Conservation (phyloP, 495 filamentous ascomycete species). For the Xylaria scruposa region DNA sequence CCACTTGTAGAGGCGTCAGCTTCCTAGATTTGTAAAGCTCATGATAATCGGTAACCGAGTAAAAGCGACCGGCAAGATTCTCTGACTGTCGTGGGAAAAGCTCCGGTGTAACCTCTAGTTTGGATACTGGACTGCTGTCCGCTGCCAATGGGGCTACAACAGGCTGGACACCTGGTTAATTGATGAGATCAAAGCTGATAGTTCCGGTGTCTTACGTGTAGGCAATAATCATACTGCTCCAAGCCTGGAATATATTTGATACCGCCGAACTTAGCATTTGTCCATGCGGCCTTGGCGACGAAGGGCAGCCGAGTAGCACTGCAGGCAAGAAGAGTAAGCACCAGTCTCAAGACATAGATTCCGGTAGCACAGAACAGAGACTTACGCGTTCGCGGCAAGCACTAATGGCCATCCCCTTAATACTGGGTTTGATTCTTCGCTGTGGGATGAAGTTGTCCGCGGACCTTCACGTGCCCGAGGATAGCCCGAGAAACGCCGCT, state of each 20-base stretch:
- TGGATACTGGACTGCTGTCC: conserved; percentile 33
- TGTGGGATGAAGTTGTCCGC: conserved; percentile 24
- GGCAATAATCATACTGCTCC: conserved; percentile 63
- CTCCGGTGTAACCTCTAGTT: conserved; percentile 44
- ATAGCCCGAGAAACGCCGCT: conserved; percentile 36
- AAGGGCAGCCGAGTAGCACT: conserved; percentile 39
- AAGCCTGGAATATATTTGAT: conserved; percentile 66
- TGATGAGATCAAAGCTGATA: background rate
- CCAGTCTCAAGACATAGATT: background rate
- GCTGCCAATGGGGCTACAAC: conserved; percentile 72
- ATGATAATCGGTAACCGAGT: conserved; percentile 79
- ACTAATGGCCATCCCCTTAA: conserved; percentile 39
- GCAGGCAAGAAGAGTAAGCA: conserved; percentile 15
- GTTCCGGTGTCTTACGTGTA: conserved; percentile 51
- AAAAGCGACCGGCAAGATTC: conserved; percentile 58
- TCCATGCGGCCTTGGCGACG: conserved; percentile 58
- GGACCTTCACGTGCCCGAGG: conserved; percentile 37
- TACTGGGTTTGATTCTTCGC: conserved; percentile 36
- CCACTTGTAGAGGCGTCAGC: conserved; percentile 74
- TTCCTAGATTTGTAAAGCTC: conserved; percentile 70
- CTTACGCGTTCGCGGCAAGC: conserved; percentile 38
- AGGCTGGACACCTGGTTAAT: conserved; percentile 52
- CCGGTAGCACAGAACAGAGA: background rate
- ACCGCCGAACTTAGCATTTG: conserved; percentile 73
- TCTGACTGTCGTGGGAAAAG: conserved; percentile 41